Evolutionary conservation across 2,329 filamentous ascomycete species (phyloP).

Genomic region (Ophiocordyceps robertsii): DNA sequence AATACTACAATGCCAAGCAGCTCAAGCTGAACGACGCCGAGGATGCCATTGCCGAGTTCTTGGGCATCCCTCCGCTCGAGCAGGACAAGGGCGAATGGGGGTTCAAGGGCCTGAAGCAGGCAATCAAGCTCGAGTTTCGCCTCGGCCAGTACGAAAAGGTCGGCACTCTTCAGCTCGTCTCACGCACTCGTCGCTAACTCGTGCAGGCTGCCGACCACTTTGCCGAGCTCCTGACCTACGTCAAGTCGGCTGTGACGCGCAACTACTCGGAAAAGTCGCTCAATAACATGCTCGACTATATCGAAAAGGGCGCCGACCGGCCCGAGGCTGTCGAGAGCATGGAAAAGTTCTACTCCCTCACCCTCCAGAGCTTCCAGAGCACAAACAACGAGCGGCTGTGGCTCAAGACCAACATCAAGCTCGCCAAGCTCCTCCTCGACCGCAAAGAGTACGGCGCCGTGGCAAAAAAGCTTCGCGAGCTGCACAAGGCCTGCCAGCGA

Average conservation of each 20-base stretch:
- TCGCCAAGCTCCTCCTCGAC: conserved; percentile 81
- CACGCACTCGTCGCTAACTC: conserved; percentile 10
- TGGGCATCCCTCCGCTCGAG: conserved; percentile 76
- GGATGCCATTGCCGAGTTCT: conserved; percentile 81
- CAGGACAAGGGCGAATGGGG: conserved; percentile 95
- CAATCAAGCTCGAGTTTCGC: conserved; percentile 93
- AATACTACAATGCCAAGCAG: conserved; percentile 99
- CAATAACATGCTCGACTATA: conserved; percentile 97
- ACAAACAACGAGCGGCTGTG: conserved; percentile 96
- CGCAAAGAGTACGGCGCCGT: conserved; percentile 76
- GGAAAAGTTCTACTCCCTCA: conserved; percentile 90
- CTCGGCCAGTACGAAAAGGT: conserved; percentile 80
- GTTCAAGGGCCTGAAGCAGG: conserved; percentile 95
- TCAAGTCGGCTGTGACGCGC: conserved; percentile 89
- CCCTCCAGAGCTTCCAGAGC: conserved; percentile 86
- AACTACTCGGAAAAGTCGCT: conserved; percentile 99
- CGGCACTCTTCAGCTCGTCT: neutral
- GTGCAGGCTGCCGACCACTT: conserved; percentile 79
- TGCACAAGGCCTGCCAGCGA: conserved; percentile 78
- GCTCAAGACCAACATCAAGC: conserved; percentile 97
- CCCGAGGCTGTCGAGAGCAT: conserved; percentile 63
- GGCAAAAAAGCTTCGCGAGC: conserved; percentile 70
- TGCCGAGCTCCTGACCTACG: conserved; percentile 87
- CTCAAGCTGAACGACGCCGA: conserved; percentile 78
- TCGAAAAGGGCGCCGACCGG: conserved; percentile 74